Percentiles rank a stretch among this genome's conserved stretches.
These are phyloP conservation scores for Chaetoceros tenuissimus DNA, from an alignment of 108 stramenopile genomes.

Conservation along the genomic window DNA sequence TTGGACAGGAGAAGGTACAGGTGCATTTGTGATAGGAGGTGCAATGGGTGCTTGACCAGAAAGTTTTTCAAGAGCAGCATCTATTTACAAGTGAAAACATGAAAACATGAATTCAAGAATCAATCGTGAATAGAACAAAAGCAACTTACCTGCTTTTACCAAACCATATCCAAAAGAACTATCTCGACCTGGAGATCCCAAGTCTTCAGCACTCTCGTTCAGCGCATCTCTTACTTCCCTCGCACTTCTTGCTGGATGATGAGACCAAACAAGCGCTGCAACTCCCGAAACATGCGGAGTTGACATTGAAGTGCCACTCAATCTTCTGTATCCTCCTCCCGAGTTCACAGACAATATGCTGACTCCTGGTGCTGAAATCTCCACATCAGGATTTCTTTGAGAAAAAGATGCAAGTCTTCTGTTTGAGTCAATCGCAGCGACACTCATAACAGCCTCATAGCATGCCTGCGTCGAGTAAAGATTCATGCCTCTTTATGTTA, in stretches of 20 bases:
- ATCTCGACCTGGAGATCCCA: conserved; percentile 17
- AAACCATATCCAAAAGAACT: conserved; percentile 18
- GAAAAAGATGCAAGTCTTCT: conserved; percentile 16
- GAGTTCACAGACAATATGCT: conserved; percentile 1
- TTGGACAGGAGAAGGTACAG: too few relatives aligned
- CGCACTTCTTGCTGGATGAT: conserved; percentile 13
- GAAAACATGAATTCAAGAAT: too few relatives aligned
- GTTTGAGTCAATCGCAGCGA: conserved; percentile 25
- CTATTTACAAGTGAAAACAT: too few relatives aligned
- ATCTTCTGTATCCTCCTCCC: conserved; percentile 14
- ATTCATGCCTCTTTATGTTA: too few relatives aligned
- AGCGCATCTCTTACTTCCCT: conserved; percentile 16
- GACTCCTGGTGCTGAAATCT: conserved; percentile 36
- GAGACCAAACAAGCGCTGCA: conserved; percentile 19
- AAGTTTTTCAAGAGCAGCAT: too few relatives aligned
- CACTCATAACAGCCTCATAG: conserved; percentile 29
- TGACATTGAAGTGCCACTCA: conserved; percentile 32
- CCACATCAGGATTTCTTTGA: conserved; percentile 30
- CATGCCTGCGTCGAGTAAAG: too few relatives aligned
- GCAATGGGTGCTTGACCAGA: too few relatives aligned
- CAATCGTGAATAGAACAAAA: too few relatives aligned
- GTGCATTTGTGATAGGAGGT: too few relatives aligned
- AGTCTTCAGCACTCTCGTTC: conserved; percentile 8
- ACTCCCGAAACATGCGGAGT: conserved; percentile 28
- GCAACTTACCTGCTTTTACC: conserved; percentile 24